These are phyloP conservation scores for Rauvolfia tetraphylla DNA, from an alignment of 257 asterid genomes.

Conservation along the genomic window DNA sequence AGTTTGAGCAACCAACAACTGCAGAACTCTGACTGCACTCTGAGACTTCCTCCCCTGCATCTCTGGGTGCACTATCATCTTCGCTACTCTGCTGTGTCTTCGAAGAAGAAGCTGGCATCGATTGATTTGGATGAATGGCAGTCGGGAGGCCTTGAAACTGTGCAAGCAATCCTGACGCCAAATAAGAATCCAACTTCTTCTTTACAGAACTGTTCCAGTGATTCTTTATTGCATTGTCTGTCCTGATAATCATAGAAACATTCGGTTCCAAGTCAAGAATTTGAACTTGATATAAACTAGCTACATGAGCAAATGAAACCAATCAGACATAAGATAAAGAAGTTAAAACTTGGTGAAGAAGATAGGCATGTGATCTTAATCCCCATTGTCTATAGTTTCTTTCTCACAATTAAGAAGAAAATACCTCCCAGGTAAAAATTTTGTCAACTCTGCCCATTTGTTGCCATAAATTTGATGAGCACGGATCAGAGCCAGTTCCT, in stretches of 20 bases:
- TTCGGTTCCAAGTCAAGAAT: slow-evolving; percentile 12
- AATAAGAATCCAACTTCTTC: slow-evolving; percentile 78
- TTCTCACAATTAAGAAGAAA: slow-evolving; percentile 17
- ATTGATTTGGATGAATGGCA: slow-evolving; percentile 40
- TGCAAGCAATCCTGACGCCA: slow-evolving; percentile 83
- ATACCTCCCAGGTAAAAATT: slow-evolving; percentile 91
- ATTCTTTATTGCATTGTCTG: slow-evolving; percentile 90
- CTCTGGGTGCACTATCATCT: slow-evolving; percentile 51
- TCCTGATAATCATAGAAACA: slow-evolving; percentile 52
- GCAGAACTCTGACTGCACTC: slow-evolving; percentile 84
- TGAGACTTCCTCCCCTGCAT: slow-evolving; percentile 67
- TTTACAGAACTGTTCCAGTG: slow-evolving; percentile 96
- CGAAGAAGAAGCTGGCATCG: slow-evolving; percentile 55
- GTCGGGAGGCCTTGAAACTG: slow-evolving; percentile 66
- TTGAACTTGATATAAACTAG: background rate
- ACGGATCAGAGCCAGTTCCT: slow-evolving; percentile 75
- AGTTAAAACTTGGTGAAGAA: slow-evolving; percentile 9
- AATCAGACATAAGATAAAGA: slow-evolving; percentile 22
- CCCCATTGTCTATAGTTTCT: slow-evolving; percentile 17
- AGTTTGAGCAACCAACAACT: slow-evolving; percentile 45
- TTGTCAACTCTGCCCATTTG: slow-evolving; percentile 97
- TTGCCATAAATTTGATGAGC: slow-evolving; percentile 89
- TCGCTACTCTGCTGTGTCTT: slow-evolving; percentile 73
- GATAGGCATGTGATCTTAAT: slow-evolving; percentile 13
- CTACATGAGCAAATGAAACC: slow-evolving; percentile 7